Conservation (phyloP, 2,329 filamentous ascomycete genomes). For the Escovopsis sp. region DNA sequence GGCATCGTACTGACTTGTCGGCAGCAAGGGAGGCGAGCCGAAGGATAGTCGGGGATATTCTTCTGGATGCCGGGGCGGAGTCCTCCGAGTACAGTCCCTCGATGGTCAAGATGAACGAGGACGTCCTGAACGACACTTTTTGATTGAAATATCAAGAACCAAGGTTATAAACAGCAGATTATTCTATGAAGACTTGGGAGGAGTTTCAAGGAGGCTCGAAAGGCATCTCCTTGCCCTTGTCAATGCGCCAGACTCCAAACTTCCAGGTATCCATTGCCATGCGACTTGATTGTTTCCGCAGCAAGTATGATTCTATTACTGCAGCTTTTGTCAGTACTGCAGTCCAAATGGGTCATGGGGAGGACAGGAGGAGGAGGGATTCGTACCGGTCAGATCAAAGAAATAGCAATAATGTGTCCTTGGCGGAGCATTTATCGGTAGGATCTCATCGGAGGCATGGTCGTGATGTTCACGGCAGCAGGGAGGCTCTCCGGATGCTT, state of each 20-base stretch:
- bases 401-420: no score
- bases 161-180: neutral
- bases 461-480: conserved; percentile 1
- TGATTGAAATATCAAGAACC: neutral
- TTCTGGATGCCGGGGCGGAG: conserved; percentile 57
- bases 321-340: no score
- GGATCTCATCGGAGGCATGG: neutral
- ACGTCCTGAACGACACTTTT: conserved; percentile 48
- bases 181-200: no score
- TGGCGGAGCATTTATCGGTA: neutral
- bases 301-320: no score
- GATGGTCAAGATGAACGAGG: conserved; percentile 48
- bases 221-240: no score
- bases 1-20: conserved; percentile 1
- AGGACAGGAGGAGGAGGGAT: no score
- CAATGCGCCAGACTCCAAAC: no score
- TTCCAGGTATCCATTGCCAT: no score
- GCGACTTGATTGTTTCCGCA: no score
- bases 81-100: conserved; percentile 46
- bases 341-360: no score
- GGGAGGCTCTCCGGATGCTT: neutral
- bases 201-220: no score
- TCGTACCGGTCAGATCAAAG: no score
- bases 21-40: conserved; percentile 64
- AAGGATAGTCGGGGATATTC: conserved; percentile 65